These are phyloP conservation scores for Tricholoma saponaceum DNA, from an alignment of 768 basidiomycete genomes.

Conservation along the genomic window DNA sequence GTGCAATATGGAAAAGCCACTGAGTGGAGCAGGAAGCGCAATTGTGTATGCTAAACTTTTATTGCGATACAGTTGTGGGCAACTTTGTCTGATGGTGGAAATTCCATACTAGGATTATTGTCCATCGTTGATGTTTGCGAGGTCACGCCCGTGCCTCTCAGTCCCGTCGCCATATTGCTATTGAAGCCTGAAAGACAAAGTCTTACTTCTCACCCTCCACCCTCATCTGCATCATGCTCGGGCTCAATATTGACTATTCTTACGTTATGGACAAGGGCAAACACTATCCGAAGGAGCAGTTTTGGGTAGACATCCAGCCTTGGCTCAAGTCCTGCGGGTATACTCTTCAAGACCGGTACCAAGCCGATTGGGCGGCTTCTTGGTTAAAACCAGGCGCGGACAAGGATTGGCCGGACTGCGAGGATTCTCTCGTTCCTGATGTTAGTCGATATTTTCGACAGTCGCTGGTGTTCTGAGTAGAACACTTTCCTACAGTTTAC, in stretches of 20 bases:
- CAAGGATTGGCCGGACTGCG: constrained; percentile 1
- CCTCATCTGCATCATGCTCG: too few species aligned
- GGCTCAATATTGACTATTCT: neutral
- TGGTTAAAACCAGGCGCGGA: constrained; percentile 11
- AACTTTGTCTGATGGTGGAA: too few species aligned
- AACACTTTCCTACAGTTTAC: neutral
- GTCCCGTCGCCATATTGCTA: too few species aligned
- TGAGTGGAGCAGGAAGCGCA: too few species aligned
- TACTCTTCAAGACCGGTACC: constrained; percentile 19
- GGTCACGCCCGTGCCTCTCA: too few species aligned
- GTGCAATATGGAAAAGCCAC: too few species aligned
- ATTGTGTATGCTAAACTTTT: too few species aligned
- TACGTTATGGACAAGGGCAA: neutral
- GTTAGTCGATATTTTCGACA: neutral
- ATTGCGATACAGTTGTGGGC: too few species aligned
- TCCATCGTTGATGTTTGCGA: too few species aligned
- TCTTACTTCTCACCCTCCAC: too few species aligned
- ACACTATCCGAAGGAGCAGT: constrained; percentile 6
- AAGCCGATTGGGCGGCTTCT: constrained; percentile 20
- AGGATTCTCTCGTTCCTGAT: constrained; percentile 2
- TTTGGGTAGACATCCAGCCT: constrained; percentile 16
- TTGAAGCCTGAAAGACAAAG: too few species aligned
- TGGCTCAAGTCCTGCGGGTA: constrained; percentile 20
- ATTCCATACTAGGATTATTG: too few species aligned
- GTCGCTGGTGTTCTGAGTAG: neutral